phyloP scores from a whole-genome alignment of 2,329 filamentous ascomycete species.

The Colletotrichum spinosum region DNA sequence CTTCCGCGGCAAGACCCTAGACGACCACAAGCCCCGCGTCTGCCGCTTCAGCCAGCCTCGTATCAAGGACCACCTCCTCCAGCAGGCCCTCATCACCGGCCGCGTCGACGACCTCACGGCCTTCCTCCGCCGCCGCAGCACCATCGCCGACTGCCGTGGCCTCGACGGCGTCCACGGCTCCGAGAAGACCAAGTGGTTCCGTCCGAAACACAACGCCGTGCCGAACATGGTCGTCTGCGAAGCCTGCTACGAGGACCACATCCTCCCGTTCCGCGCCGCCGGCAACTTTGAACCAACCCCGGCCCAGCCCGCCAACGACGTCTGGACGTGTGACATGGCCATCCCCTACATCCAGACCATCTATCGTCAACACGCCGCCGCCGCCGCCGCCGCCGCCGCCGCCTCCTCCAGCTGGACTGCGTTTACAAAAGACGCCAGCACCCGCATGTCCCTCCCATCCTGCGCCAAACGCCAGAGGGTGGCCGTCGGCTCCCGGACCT shows the following conservation, averaged over 20 bases:
- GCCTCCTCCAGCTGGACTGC: slow-evolving; percentile 44
- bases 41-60: slow-evolving; percentile 50
- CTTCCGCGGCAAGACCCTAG: slow-evolving; percentile 41
- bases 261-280: slow-evolving; percentile 45
- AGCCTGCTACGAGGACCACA: slow-evolving; percentile 50
- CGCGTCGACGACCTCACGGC: slow-evolving; percentile 43
- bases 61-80: slow-evolving; percentile 47
- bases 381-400: slow-evolving; percentile 37
- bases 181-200: slow-evolving; percentile 48
- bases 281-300: slow-evolving; percentile 42
- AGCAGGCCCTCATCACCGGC: slow-evolving; percentile 42
- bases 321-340: slow-evolving; percentile 51
- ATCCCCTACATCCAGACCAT: slow-evolving; percentile 45
- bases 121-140: slow-evolving; percentile 44
- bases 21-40: slow-evolving; percentile 43
- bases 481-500: slow-evolving; percentile 42
- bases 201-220: slow-evolving; percentile 43
- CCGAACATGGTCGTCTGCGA: slow-evolving; percentile 51
- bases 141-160: slow-evolving; percentile 47
- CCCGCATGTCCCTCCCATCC: slow-evolving; percentile 41
- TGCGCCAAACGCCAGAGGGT: slow-evolving; percentile 43
- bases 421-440: slow-evolving; percentile 47
- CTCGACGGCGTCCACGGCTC: slow-evolving; percentile 34
- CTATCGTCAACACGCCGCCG: slow-evolving; percentile 39
- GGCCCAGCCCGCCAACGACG: slow-evolving; percentile 42